Conservation (phyloP, 805 yeast species). For the Hanseniaspora occidentalis region DNA sequence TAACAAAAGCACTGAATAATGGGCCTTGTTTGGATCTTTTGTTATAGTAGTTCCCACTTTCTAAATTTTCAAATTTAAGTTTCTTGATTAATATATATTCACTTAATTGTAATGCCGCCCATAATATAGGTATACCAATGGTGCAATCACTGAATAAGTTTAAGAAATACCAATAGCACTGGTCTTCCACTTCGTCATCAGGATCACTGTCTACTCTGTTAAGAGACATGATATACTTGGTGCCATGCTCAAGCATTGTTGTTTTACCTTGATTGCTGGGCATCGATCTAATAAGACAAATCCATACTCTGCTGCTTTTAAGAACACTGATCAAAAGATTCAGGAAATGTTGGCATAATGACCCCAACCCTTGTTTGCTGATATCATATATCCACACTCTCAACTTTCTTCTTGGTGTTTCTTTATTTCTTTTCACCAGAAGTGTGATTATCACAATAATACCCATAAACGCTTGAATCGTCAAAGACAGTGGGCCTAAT, state of each 20-base stretch:
- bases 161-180: slow-evolving; percentile 92
- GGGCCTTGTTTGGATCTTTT: slow-evolving; percentile 63
- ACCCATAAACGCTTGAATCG: slow-evolving; percentile 70
- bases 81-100: slow-evolving; percentile 28
- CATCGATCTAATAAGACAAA: neutral
- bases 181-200: slow-evolving; percentile 40
- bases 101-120: slow-evolving; percentile 40
- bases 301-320: slow-evolving; percentile 24
- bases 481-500: slow-evolving; percentile 75
- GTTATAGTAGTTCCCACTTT: slow-evolving; percentile 31
- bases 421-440: slow-evolving; percentile 60
- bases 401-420: slow-evolving; percentile 80
- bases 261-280: neutral
- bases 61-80: slow-evolving; percentile 28
- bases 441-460: slow-evolving; percentile 61
- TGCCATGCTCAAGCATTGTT: neutral
- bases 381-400: slow-evolving; percentile 84
- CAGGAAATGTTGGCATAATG: slow-evolving; percentile 69
- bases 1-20: slow-evolving; percentile 46
- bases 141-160: slow-evolving; percentile 87
- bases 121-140: slow-evolving; percentile 75
- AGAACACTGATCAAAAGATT: slow-evolving; percentile 63
- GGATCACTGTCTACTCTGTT: slow-evolving; percentile 4
- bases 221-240: neutral
- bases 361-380: slow-evolving; percentile 79